phyloP scores from a whole-genome alignment of 441 rosid species.

The Manihot esculenta region DNA sequence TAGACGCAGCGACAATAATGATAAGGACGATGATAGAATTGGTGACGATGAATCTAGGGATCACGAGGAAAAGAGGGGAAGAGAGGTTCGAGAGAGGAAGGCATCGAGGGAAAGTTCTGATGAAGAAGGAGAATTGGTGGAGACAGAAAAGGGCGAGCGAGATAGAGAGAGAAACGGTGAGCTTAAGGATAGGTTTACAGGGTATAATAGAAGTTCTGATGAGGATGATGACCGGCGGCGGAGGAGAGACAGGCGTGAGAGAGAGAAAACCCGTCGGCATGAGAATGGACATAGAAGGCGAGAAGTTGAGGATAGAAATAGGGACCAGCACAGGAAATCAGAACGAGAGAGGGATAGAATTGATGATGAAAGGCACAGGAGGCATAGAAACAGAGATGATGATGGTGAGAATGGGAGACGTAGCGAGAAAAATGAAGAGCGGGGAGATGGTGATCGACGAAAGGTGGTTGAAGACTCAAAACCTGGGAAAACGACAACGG shows the following conservation, averaged over 20 bases:
- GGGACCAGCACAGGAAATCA: conserved; percentile 22
- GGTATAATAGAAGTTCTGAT: too few species aligned
- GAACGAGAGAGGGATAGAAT: conserved; percentile 27
- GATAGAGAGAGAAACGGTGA: conserved; percentile 15
- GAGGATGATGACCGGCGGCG: background rate
- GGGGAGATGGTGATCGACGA: conserved; percentile 21
- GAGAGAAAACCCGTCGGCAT: conserved; percentile 33
- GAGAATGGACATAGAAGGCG: conserved; percentile 34
- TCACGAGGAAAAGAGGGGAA: background rate
- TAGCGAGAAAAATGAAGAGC: conserved; percentile 2
- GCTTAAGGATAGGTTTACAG: conserved; percentile 16
- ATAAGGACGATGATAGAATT: conserved; percentile 8
- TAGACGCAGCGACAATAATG: background rate
- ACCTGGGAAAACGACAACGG: conserved; percentile 21
- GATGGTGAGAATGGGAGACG: conserved; percentile 25
- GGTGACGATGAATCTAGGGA: background rate
- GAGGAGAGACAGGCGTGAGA: conserved; percentile 41
- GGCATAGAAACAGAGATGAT: conserved; percentile 16
- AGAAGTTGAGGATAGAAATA: conserved; percentile 32
- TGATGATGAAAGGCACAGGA: conserved; percentile 30
- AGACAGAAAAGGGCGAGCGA: conserved; percentile 15
- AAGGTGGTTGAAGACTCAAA: conserved; percentile 35
- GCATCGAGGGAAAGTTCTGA: conserved; percentile 31
- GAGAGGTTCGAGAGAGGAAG: background rate
- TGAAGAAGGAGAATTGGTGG: conserved; percentile 33